phyloP scores from a whole-genome alignment of 129 eudicot genomes.

The Lactuca sativa region DNA sequence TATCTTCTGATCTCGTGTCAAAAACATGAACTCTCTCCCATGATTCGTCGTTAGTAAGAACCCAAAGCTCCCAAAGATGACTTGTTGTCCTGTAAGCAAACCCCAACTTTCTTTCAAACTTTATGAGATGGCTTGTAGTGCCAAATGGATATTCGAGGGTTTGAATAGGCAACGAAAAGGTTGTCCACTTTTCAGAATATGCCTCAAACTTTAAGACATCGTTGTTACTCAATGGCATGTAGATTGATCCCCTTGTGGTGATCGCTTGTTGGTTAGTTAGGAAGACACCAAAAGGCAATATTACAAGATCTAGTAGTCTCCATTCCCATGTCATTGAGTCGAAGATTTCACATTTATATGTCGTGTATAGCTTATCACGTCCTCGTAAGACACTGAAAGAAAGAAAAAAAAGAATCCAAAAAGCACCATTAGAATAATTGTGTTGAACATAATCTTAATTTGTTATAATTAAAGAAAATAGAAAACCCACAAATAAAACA shows the following conservation, averaged over 20 bases:
- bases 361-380: too few relatives aligned
- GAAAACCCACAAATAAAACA: not conserved
- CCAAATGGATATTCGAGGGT: not conserved
- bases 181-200: not conserved
- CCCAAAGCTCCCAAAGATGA: slow-evolving; percentile 9
- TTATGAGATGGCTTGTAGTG: not conserved
- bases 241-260: not conserved
- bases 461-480: too few relatives aligned
- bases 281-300: not conserved
- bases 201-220: not conserved
- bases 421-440: too few relatives aligned
- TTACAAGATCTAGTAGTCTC: not conserved
- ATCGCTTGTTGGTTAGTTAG: not conserved
- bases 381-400: too few relatives aligned
- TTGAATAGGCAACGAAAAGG: not conserved
- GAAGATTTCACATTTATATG: slow-evolving; percentile 13
- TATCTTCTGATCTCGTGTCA: not conserved
- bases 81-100: not conserved
- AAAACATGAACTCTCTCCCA: slow-evolving; percentile 1
- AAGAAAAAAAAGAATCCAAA: too few relatives aligned
- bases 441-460: too few relatives aligned
- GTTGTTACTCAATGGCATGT: not conserved
- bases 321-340: slow-evolving; percentile 4
- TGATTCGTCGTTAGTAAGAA: not conserved
- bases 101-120: slow-evolving; percentile 12